Conservation (phyloP, 495 filamentous ascomycete species). For the Podospora sp. region DNA sequence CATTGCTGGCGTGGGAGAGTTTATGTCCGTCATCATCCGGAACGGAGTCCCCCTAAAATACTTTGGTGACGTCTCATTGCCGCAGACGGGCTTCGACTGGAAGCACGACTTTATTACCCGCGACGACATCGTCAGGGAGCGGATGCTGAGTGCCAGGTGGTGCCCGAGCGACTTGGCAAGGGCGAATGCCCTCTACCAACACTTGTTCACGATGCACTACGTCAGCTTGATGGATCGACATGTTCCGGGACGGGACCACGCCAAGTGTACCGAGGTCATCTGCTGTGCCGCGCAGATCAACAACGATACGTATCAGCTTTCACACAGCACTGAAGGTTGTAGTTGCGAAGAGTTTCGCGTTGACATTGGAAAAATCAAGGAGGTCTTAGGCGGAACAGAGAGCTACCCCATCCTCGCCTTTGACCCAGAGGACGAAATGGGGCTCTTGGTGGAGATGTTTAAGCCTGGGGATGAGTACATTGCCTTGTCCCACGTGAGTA, state of each 20-base stretch:
- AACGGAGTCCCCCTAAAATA: background rate
- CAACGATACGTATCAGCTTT: conserved; percentile 21
- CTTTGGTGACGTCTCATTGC: background rate
- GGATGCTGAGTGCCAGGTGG: conserved; percentile 28
- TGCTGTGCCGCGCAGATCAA: conserved; percentile 34
- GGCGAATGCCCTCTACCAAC: conserved; percentile 18
- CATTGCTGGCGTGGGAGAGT: conserved; percentile 27
- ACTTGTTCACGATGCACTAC: conserved; percentile 25
- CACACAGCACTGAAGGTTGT: conserved; percentile 24
- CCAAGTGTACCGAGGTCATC: conserved; percentile 18
- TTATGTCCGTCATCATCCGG: conserved; percentile 14
- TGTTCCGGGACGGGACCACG: conserved; percentile 24
- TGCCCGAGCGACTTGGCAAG: conserved; percentile 30
- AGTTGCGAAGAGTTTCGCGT: conserved; percentile 25
- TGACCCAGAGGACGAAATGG: conserved; percentile 20
- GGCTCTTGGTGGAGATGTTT: conserved; percentile 19
- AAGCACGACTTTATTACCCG: conserved; percentile 13
- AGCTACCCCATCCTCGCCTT: conserved; percentile 23
- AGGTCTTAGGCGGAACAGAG: conserved; percentile 18
- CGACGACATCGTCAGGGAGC: background rate
- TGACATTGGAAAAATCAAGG: conserved; percentile 13
- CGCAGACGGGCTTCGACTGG: conserved; percentile 14
- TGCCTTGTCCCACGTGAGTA: conserved; percentile 36
- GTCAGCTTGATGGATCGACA: conserved; percentile 23
- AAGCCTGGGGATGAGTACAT: conserved; percentile 23